phyloP scores from a whole-genome alignment of 2,329 filamentous ascomycete species.

The Alternaria burnsii region DNA sequence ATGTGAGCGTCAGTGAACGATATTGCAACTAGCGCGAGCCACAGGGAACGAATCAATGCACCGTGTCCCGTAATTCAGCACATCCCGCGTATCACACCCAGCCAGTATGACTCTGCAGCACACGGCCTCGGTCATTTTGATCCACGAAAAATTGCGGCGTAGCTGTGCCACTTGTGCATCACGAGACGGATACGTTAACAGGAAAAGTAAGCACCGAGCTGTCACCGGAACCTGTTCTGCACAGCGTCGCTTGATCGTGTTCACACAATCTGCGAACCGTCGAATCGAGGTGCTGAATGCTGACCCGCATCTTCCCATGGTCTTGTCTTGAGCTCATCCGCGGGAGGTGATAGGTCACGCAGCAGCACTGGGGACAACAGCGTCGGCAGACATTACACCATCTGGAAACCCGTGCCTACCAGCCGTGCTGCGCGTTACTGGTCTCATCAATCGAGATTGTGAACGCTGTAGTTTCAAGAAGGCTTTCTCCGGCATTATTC shows the following conservation, averaged over 20 bases:
- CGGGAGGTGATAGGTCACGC: constrained; percentile 13
- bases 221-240: constrained; percentile 20
- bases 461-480: constrained; percentile 38
- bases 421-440: constrained; percentile 23
- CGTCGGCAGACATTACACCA: constrained; percentile 21
- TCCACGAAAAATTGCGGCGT: constrained; percentile 29
- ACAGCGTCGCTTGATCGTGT: constrained; percentile 18
- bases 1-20: constrained; percentile 13
- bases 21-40: constrained; percentile 18
- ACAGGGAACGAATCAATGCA: constrained; percentile 16
- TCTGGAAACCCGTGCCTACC: constrained; percentile 19
- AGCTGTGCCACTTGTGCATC: constrained; percentile 39
- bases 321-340: constrained; percentile 11
- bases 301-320: constrained; percentile 27
- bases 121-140: constrained; percentile 32
- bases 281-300: constrained; percentile 27
- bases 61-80: constrained; percentile 27
- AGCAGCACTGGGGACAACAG: constrained; percentile 16
- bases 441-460: constrained; percentile 37
- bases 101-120: constrained; percentile 34
- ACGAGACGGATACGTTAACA: constrained; percentile 32
- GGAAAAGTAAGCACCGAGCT: constrained; percentile 34
- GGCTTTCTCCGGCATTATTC: constrained; percentile 13
- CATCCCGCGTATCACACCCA: constrained; percentile 39
- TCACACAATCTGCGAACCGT: constrained; percentile 26